phyloP scores from a whole-genome alignment of 73 alveolate species.

The Chromera velia region DNA sequence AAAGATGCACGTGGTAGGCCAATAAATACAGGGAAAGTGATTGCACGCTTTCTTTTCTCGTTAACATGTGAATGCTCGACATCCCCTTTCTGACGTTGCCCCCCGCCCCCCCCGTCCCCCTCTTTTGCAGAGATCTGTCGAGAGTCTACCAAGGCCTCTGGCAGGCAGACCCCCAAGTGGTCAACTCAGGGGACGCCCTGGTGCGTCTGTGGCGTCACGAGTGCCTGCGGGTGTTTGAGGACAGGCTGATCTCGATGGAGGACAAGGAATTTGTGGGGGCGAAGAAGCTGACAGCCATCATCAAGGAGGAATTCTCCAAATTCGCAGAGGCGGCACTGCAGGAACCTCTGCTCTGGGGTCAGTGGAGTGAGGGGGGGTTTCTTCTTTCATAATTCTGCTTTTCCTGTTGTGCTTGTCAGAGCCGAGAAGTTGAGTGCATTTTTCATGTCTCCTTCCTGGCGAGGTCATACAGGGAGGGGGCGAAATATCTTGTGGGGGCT shows the following conservation, averaged over 20 bases:
- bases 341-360: constrained; percentile 24
- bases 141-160: constrained; percentile 94
- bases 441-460: no score
- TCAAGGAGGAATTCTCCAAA: constrained; percentile 17
- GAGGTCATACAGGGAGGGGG: no score
- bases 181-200: constrained; percentile 11
- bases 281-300: constrained; percentile 33
- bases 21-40: no score
- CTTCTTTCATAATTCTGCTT: no score
- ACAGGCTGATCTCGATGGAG: constrained; percentile 44
- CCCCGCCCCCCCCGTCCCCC: no score
- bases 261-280: constrained; percentile 42
- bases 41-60: no score
- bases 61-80: no score
- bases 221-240: constrained; percentile 66
- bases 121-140: constrained; percentile 87
- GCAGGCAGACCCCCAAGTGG: constrained; percentile 52
- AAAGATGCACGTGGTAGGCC: no score
- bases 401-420: no score
- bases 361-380: constrained; percentile 29
- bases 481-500: no score
- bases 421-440: no score
- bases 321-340: not conserved
- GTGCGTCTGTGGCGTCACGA: constrained; percentile 93
- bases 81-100: no score